Percentiles rank a stretch among this genome's conserved stretches.
phyloP scores from a whole-genome alignment of 2,329 filamentous ascomycete species.

The Xylariaceae sp. region DNA sequence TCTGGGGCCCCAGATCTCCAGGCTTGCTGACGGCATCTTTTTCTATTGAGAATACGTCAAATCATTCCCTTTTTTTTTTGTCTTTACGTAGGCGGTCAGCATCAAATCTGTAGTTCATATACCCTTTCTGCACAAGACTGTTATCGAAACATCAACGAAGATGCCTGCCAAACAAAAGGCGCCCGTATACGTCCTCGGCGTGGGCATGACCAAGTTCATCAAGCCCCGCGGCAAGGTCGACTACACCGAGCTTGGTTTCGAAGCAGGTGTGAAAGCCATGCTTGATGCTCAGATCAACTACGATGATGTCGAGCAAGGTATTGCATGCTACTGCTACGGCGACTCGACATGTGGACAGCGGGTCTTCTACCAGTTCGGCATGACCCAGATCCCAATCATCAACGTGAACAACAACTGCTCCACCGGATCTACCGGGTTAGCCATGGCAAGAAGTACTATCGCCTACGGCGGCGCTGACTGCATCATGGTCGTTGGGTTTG shows the following conservation, averaged over 20 bases:
- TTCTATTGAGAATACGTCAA: neutral
- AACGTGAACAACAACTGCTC: constrained; percentile 99
- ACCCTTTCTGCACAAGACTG: neutral
- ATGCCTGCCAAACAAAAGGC: constrained; percentile 51
- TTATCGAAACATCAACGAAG: constrained; percentile 9
- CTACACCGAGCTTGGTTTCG: constrained; percentile 91
- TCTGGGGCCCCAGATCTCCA: neutral
- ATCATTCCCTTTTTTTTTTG: neutral
- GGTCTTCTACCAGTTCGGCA: constrained; percentile 98
- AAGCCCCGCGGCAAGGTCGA: constrained; percentile 92
- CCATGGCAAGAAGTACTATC: constrained; percentile 78
- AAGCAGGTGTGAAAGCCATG: constrained; percentile 86
- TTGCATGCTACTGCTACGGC: constrained; percentile 98
- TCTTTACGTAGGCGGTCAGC: neutral
- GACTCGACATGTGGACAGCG: constrained; percentile 93
- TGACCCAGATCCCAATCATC: constrained; percentile 93
- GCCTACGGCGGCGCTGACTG: constrained; percentile 79
- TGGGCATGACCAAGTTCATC: constrained; percentile 99
- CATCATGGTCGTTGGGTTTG: constrained; percentile 88
- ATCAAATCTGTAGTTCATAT: neutral
- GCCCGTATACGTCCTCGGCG: constrained; percentile 82
- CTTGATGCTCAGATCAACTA: constrained; percentile 86
- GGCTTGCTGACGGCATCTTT: neutral
- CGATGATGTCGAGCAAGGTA: constrained; percentile 89
- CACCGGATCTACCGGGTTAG: constrained; percentile 86